Evolutionary conservation across 768 basidiomycete genomes (phyloP), one percentile per base, ranked within the genome.

Genomic region (Pholiota conissans): DNA sequence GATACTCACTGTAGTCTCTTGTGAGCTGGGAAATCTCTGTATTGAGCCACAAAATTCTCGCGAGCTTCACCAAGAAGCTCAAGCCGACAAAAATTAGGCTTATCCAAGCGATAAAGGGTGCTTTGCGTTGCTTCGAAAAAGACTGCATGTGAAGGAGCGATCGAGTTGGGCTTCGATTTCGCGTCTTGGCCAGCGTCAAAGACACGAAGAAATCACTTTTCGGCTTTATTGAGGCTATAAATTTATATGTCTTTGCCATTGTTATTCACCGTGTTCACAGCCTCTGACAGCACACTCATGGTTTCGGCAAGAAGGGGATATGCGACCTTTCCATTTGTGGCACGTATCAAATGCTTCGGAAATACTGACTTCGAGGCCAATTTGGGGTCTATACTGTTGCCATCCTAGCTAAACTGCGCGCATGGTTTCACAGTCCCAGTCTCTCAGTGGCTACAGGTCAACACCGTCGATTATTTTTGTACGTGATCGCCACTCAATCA

Each of bases 1-100:
- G 56, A 32, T 61, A 66, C 64, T 66, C 59, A 67, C 67, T 68
- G 58, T 70, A 68, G 26, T 64, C 61, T 52, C 62, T 63, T 48
- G 61, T 65, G 26, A 70, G 48, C 35, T 65, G 55, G 1, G 62
- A 59, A 48, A 61, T 61, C 52, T 63, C 59, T 20, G 57, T 58
- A 35, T 63, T 58, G 49, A 69, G 52, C 66, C 65, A 67, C 45
- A 63, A 55, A 18, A 60, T 62, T 10, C 65, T 65, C 22, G 59
- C 51, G 22, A 62, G 42, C 56, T 69, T 69, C 52, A 66, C 51
- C 37, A 59, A 9, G 20, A 69, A 39, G 49, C 63, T 69, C 47
- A 65, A 40, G 8, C 57, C 56, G 29, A 67, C 50, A 10, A 69
- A 52, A 2, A 62, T 16, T 39, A 65, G 37, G 52, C 63, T 63